These are phyloP conservation scores for Nyctanthes arbortristis DNA, from an alignment of 257 asterid species.

Conservation along the genomic window DNA sequence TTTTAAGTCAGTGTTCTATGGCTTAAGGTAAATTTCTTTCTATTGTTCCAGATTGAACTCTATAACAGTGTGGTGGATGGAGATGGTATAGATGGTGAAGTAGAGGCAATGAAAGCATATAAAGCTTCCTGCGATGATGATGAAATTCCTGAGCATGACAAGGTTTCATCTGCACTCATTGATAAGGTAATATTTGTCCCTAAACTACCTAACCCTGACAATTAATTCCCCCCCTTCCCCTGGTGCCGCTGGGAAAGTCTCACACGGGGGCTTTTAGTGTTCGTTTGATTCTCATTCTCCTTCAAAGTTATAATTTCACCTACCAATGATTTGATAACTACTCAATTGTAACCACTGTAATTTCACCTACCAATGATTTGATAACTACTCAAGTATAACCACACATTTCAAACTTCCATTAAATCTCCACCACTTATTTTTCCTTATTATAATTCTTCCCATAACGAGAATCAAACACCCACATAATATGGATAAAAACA, in stretches of 20 bases:
- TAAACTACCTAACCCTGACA: background rate
- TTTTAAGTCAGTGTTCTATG: background rate
- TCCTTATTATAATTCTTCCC: too few relatives aligned
- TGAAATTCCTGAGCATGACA: slow-evolving; percentile 56
- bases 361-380: too few relatives aligned
- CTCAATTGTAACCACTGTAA: too few relatives aligned
- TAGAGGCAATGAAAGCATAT: slow-evolving; percentile 77
- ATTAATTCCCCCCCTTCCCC: slow-evolving; percentile 8
- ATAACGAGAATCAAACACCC: too few relatives aligned
- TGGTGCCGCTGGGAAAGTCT: background rate
- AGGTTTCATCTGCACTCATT: slow-evolving; percentile 78
- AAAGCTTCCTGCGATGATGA: slow-evolving; percentile 72
- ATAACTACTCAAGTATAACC: too few relatives aligned
- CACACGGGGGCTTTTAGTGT: background rate
- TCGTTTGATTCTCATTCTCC: too few relatives aligned
- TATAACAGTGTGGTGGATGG: slow-evolving; percentile 82
- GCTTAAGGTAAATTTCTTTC: slow-evolving; percentile 21
- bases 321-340: too few relatives aligned
- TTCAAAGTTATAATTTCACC: too few relatives aligned
- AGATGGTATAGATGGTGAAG: slow-evolving; percentile 69
- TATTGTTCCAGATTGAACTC: slow-evolving; percentile 67
- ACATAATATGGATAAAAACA: slow-evolving; percentile 4
- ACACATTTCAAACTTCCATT: too few relatives aligned
- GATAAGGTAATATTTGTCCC: slow-evolving; percentile 55
- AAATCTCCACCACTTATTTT: too few relatives aligned